Evolutionary conservation across 306 rosid genomes (phyloP).

Genomic region (Sophora flavescens): DNA sequence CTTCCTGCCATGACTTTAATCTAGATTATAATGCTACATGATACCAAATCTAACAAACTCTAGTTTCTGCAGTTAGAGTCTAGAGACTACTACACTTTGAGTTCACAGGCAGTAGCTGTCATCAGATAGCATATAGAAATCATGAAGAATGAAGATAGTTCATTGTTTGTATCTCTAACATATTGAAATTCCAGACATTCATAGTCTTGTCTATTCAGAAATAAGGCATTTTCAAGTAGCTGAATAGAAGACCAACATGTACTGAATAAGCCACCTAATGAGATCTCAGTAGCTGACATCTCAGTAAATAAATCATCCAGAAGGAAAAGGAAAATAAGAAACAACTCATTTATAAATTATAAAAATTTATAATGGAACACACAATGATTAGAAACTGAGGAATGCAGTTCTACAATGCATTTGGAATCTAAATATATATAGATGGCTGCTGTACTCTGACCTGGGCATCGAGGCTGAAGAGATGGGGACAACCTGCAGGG

Average conservation of each 20-base stretch:
- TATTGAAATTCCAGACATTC: background rate
- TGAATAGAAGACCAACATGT: background rate
- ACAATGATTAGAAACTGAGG: constrained; percentile 8
- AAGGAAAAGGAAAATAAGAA: background rate
- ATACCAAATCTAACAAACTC: background rate
- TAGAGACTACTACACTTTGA: background rate
- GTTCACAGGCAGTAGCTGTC: background rate
- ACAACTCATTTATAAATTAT: background rate
- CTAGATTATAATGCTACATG: constrained; percentile 15
- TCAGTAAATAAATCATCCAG: constrained; percentile 10
- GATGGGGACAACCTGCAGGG: constrained; percentile 75
- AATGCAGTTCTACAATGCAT: constrained; percentile 22
- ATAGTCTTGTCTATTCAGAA: constrained; percentile 15
- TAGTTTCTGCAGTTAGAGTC: constrained; percentile 12
- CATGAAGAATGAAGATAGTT: constrained; percentile 8
- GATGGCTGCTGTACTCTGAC: constrained; percentile 50
- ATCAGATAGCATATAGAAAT: background rate
- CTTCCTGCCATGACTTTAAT: constrained; percentile 18
- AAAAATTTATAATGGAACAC: background rate
- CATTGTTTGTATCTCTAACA: constrained; percentile 6
- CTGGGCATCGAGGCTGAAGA: constrained; percentile 98
- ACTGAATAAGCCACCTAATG: constrained; percentile 2
- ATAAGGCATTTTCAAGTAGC: background rate
- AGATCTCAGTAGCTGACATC: constrained; percentile 10
- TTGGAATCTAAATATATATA: constrained; percentile 13